These are phyloP conservation scores for Claviceps quebecensis DNA, from an alignment of 2,329 filamentous ascomycete genomes.

Conservation along the genomic window DNA sequence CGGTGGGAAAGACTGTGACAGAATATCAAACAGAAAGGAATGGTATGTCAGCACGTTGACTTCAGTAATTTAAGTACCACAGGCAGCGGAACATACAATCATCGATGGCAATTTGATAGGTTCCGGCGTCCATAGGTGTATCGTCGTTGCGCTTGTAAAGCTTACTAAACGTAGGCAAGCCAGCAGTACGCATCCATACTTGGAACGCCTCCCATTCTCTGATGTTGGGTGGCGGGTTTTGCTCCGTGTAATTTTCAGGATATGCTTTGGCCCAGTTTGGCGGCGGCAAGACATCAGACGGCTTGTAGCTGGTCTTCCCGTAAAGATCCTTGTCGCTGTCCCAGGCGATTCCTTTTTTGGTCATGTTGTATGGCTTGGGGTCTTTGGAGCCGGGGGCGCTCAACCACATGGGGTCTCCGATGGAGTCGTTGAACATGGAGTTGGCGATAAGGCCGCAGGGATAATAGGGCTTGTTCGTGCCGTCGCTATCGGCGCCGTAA, in stretches of 20 bases:
- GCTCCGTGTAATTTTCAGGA: conserved; percentile 52
- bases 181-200: conserved; percentile 98
- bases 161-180: conserved; percentile 89
- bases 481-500: conserved; percentile 27
- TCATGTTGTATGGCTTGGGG: conserved; percentile 55
- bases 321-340: conserved; percentile 69
- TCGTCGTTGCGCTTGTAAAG: conserved; percentile 72
- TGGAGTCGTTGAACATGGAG: conserved; percentile 92
- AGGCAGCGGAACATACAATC: conserved; percentile 47
- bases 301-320: conserved; percentile 50
- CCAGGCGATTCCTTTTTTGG: conserved; percentile 74
- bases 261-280: conserved; percentile 71
- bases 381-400: conserved; percentile 27
- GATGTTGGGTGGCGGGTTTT: conserved; percentile 56
- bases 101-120: conserved; percentile 62
- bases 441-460: conserved; percentile 95
- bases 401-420: conserved; percentile 48
- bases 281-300: conserved; percentile 58
- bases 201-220: conserved; percentile 73
- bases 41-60: not conserved
- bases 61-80: too few relatives aligned
- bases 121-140: conserved; percentile 50
- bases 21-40: not conserved
- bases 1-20: conserved; percentile 61
- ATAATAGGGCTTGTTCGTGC: conserved; percentile 60